phyloP scores from a whole-genome alignment of 2,329 filamentous ascomycete genomes.

The Domatiomyces globalis region DNA sequence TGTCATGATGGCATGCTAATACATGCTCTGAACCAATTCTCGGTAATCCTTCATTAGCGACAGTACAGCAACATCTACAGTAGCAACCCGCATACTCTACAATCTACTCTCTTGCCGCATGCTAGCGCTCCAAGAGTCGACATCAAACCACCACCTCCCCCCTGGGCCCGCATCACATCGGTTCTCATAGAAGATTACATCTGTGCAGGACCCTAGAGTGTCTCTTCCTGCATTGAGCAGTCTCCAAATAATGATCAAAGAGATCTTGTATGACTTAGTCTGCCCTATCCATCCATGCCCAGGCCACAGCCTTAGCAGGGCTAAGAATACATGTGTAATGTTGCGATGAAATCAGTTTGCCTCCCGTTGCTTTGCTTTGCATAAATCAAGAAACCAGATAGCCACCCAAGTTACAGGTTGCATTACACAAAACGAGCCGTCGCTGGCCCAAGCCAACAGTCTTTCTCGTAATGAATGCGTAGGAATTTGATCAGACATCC shows the following conservation, averaged over 20 bases:
- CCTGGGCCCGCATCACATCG: background rate
- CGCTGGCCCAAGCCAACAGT: slow-evolving; percentile 11
- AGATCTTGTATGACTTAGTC: background rate
- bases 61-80: background rate
- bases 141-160: background rate
- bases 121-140: background rate
- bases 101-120: background rate
- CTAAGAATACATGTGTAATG: background rate
- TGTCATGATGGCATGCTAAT: too few species aligned
- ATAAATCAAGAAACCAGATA: slow-evolving; percentile 8
- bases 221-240: background rate
- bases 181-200: too few species aligned
- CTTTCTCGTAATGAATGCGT: slow-evolving; percentile 2
- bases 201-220: too few species aligned
- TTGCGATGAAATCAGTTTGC: background rate
- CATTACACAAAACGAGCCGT: slow-evolving; percentile 7
- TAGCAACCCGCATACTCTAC: background rate
- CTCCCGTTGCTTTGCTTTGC: background rate
- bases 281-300: background rate
- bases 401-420: slow-evolving; percentile 13
- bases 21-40: background rate
- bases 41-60: background rate
- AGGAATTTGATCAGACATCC: slow-evolving; percentile 17
- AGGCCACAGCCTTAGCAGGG: background rate
- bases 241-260: background rate